These are phyloP conservation scores for Funneliformis mosseae DNA, from an alignment of 192 early-diverging fungal species.

Conservation along the genomic window DNA sequence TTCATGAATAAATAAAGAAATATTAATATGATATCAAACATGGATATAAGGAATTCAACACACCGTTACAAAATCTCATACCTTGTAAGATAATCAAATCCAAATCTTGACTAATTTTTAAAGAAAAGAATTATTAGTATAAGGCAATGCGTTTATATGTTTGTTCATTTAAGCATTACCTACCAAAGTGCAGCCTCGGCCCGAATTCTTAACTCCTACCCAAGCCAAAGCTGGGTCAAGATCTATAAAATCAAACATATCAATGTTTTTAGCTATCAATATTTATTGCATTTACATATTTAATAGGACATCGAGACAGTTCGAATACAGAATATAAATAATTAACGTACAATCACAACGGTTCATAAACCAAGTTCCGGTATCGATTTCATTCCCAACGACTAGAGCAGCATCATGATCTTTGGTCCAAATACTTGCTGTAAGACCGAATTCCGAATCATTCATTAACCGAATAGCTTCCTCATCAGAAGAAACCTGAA, in stretches of 20 bases:
- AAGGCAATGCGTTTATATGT: not conserved
- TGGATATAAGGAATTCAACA: not conserved
- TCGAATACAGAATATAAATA: not conserved
- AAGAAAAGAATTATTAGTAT: not conserved
- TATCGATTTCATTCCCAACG: slow-evolving; percentile 69
- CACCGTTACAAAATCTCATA: not conserved
- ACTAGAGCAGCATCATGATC: slow-evolving; percentile 58
- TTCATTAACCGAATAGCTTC: slow-evolving; percentile 82
- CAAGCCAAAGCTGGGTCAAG: slow-evolving; percentile 80
- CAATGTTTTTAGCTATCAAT: not conserved
- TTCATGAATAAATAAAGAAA: not conserved
- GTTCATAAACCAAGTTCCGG: slow-evolving; percentile 85
- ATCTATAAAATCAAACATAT: slow-evolving; percentile 26
- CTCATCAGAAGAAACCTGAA: slow-evolving; percentile 53
- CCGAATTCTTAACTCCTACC: slow-evolving; percentile 77
- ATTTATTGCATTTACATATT: not conserved
- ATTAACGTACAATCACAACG: slow-evolving; percentile 63
- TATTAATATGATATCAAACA: not conserved
- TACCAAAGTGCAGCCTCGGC: slow-evolving; percentile 65
- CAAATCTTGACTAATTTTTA: slow-evolving; percentile 53
- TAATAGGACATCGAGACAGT: no score
- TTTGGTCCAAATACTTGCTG: slow-evolving; percentile 79
- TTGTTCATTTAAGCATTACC: no score
- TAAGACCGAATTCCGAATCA: slow-evolving; percentile 77
- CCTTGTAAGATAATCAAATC: slow-evolving; percentile 72